Evolutionary conservation across 257 asterid genomes (phyloP).

Genomic region (Plantago ovata): DNA sequence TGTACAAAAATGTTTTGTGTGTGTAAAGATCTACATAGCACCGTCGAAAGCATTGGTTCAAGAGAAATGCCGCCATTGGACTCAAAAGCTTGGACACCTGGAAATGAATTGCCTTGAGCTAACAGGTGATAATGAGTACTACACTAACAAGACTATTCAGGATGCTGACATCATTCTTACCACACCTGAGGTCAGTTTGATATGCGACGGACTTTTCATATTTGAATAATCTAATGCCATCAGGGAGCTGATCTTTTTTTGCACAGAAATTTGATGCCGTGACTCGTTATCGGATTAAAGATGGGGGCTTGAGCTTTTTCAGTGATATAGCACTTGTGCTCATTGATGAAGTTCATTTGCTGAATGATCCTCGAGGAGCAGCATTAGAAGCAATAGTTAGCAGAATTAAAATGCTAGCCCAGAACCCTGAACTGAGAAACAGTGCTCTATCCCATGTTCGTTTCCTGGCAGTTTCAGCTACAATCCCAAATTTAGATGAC

Average conservation of each 20-base stretch:
- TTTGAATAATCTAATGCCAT: slow-evolving; percentile 21
- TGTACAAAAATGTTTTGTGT: slow-evolving; percentile 18
- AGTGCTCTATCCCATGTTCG: slow-evolving; percentile 80
- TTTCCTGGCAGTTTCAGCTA: slow-evolving; percentile 91
- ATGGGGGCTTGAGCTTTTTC: slow-evolving; percentile 95
- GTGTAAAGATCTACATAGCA: slow-evolving; percentile 72
- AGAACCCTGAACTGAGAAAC: slow-evolving; percentile 74
- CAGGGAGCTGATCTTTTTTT: slow-evolving; percentile 22
- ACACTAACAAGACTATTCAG: slow-evolving; percentile 59
- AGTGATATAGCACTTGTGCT: slow-evolving; percentile 90
- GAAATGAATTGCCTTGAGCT: slow-evolving; percentile 85
- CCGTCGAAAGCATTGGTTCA: slow-evolving; percentile 97
- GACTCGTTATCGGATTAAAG: slow-evolving; percentile 80
- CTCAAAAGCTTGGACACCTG: slow-evolving; percentile 68
- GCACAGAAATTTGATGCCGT: slow-evolving; percentile 90
- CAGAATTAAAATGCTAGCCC: slow-evolving; percentile 85
- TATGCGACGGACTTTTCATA: slow-evolving; percentile 5
- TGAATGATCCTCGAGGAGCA: slow-evolving; percentile 98
- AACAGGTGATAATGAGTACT: slow-evolving; percentile 88
- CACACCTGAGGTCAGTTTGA: slow-evolving; percentile 81
- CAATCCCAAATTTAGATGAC: slow-evolving; percentile 84
- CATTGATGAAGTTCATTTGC: slow-evolving; percentile 95
- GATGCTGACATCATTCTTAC: slow-evolving; percentile 95
- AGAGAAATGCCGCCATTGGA: slow-evolving; percentile 92
- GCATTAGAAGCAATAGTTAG: slow-evolving; percentile 92